Base-by-base conservation (phyloP, 2,329 filamentous ascomycete genomes). In the Claviceps pusilla region DNA sequence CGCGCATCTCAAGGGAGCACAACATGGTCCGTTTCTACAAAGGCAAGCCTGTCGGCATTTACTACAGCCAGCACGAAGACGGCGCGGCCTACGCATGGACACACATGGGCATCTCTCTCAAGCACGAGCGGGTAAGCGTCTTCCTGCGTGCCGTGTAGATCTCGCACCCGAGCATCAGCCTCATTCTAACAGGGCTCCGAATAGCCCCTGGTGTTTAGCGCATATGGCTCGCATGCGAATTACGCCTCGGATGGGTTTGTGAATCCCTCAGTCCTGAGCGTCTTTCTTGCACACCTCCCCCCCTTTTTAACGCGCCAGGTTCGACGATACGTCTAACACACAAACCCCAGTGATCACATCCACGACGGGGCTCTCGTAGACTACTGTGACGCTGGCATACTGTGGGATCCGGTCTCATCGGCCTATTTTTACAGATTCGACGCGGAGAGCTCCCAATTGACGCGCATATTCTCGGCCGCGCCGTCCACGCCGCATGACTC, bases 1-100 rank as follows among this genome's bases (percentile, higher is more conserved):
- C n/a, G 2, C 37, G 7, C 43, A 24, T 24, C 24, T 24, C n/a
- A 37, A 65, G 63, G 65, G 65, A 67, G 33, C 62, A 67, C 43
- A 67, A 65, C 53, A 66, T 67, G 64, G 48, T 66, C 2, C 64
- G 65, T 0, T 66, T 67, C 35, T 59, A 35, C 6, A 55, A 60
- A 7, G 63, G 63, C 0, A 58, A 60, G 10, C 63, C 63, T 1
- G 51, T 47, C 0, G 63, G 63, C 0, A 63, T 65, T 7, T 65
- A 63, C 48, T 65, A 62, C 56, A 65, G 63, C 37, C 63, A 65
- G 53, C 63, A 65, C 33, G 49, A 50, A 12, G 61, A 58, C 42
- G 63, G 63, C 3, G 52, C 58, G 7, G 61, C 59, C 0, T 65
- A 62, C 48, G 33, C 54, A 9, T 65, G 65, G 64, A 51, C 60